Evolutionary conservation across 2,329 filamentous ascomycete genomes (phyloP).

Genomic region (Phialemonium atrogriseum): DNA sequence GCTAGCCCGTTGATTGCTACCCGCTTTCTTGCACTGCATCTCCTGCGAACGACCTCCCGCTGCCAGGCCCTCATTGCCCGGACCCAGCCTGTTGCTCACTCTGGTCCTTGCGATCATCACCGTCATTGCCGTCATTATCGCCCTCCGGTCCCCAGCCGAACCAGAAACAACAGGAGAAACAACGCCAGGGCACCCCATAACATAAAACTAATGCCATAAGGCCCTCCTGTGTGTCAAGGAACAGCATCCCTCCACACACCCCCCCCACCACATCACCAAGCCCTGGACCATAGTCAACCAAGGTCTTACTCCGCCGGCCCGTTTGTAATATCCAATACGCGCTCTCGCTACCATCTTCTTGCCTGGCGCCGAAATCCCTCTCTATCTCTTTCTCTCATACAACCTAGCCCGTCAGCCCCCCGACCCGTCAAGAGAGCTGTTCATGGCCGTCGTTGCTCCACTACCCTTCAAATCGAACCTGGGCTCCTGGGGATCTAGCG

Average conservation of each 20-base stretch:
- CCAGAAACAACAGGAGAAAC: conserved; percentile 3
- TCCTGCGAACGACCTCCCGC: conserved; percentile 7
- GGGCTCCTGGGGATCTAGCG: conserved; percentile 20
- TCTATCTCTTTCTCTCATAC: conserved; percentile 9
- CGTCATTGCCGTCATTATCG: too few species aligned
- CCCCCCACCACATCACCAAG: conserved; percentile 7
- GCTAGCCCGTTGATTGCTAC: conserved; percentile 9
- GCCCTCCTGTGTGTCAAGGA: conserved; percentile 6
- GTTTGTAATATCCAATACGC: conserved; percentile 9
- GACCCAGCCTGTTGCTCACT: conserved; percentile 3
- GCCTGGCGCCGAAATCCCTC: conserved; percentile 1
- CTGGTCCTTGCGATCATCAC: background rate
- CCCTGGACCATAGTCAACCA: conserved; percentile 13
- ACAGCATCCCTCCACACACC: conserved; percentile 6
- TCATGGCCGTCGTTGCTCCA: conserved; percentile 27
- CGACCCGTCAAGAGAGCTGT: conserved; percentile 9
- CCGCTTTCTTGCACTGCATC: conserved; percentile 7
- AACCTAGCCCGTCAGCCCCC: conserved; percentile 7
- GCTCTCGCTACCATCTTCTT: background rate
- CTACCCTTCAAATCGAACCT: conserved; percentile 22
- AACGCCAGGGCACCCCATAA: background rate
- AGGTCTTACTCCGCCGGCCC: conserved; percentile 7
- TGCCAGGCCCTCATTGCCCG: conserved; percentile 9
- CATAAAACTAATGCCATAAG: conserved; percentile 9
- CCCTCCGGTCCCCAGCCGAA: background rate